A percentile compares a stretch with the other conserved stretches of the same genome.
Evolutionary conservation across 2,329 filamentous ascomycete genomes (phyloP).

Genomic region (Fusarium pseudonygamai): DNA sequence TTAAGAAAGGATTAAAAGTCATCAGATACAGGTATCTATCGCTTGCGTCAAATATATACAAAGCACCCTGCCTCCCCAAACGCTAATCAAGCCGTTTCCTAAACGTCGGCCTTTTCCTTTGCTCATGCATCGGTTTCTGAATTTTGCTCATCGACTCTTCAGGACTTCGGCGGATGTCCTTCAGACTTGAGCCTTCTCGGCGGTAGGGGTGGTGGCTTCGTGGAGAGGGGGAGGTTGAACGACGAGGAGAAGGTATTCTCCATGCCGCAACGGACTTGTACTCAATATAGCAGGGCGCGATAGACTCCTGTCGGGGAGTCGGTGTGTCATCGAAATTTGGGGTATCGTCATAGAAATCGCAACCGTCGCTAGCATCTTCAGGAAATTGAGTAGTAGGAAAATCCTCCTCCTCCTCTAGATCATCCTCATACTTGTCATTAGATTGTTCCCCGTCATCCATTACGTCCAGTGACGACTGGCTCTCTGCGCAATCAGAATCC

Average conservation of each 20-base stretch:
- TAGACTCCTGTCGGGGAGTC: slow-evolving; percentile 53
- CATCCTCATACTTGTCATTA: slow-evolving; percentile 46
- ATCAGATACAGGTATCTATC: slow-evolving; percentile 53
- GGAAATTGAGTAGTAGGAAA: slow-evolving; percentile 53
- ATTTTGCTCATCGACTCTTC: slow-evolving; percentile 58
- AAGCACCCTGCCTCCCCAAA: slow-evolving; percentile 42
- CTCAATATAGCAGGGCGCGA: slow-evolving; percentile 51
- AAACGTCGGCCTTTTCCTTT: slow-evolving; percentile 53
- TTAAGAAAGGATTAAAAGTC: slow-evolving; percentile 45
- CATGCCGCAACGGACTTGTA: slow-evolving; percentile 46
- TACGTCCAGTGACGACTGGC: slow-evolving; percentile 47
- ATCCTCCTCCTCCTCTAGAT: slow-evolving; percentile 47
- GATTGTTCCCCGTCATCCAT: slow-evolving; percentile 44
- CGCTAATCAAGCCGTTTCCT: slow-evolving; percentile 55
- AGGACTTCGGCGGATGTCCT: slow-evolving; percentile 55
- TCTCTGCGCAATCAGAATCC: slow-evolving; percentile 57
- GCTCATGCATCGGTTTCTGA: slow-evolving; percentile 57
- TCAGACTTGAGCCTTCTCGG: slow-evolving; percentile 35
- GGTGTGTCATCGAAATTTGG: slow-evolving; percentile 56
- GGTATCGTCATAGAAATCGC: slow-evolving; percentile 48
- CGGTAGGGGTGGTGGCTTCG: slow-evolving; percentile 47
- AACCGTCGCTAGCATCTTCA: slow-evolving; percentile 51
- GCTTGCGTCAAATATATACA: slow-evolving; percentile 53
- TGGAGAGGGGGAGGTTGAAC: slow-evolving; percentile 49
- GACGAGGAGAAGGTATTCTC: slow-evolving; percentile 48